A percentile compares a stretch with the other conserved stretches of the same genome.
Evolutionary conservation across 345 rosid genomes (phyloP).

Genomic region (Populus alba): DNA sequence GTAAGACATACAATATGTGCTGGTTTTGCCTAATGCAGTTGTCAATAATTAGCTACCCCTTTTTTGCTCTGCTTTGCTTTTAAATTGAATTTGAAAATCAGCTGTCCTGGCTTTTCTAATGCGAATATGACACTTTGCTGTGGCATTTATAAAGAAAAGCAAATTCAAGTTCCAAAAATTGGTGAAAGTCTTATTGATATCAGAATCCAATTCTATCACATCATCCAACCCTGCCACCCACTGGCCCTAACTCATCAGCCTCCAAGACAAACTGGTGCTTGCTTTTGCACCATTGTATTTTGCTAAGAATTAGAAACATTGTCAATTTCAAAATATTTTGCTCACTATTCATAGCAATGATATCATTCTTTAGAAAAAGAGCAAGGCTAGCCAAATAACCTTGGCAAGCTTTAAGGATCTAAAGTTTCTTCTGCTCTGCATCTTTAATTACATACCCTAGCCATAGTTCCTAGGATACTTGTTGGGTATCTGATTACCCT

Average conservation of each 20-base stretch:
- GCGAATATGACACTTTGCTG: background rate
- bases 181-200: background rate
- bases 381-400: background rate
- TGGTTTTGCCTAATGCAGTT: background rate
- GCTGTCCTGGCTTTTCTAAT: background rate
- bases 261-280: background rate
- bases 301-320: background rate
- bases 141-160: background rate
- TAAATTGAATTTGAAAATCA: background rate
- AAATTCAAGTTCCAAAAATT: background rate
- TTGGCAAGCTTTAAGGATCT: background rate
- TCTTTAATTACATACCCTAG: background rate
- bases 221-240: background rate
- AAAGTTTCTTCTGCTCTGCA: background rate
- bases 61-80: background rate
- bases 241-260: background rate
- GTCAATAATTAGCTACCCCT: background rate
- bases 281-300: background rate
- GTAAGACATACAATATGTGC: background rate
- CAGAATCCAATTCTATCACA: background rate
- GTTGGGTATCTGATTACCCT: background rate
- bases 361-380: background rate
- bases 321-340: background rate
- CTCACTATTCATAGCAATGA: background rate
- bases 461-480: background rate